These are phyloP conservation scores for Candida cerambycidarum DNA, from an alignment of 805 yeast species.

Conservation along the genomic window DNA sequence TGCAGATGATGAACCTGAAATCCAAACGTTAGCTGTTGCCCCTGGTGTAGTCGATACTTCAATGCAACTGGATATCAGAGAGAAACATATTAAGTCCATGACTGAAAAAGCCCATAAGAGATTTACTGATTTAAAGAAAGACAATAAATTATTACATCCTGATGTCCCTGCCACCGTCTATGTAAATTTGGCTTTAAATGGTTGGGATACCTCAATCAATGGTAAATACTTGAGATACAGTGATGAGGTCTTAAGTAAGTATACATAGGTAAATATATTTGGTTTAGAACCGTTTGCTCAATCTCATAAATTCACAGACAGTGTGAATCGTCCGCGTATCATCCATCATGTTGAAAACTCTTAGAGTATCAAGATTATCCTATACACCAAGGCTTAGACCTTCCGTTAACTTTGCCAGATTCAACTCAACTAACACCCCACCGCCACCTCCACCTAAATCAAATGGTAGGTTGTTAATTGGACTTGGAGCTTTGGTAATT, in stretches of 20 bases:
- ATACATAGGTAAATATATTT: neutral
- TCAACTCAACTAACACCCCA: constrained; percentile 4
- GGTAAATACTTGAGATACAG: constrained; percentile 70
- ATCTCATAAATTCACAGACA: neutral
- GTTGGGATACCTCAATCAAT: constrained; percentile 54
- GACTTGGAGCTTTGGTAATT: constrained; percentile 48
- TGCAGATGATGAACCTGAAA: constrained; percentile 61
- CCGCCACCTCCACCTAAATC: constrained; percentile 9
- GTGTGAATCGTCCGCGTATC: too few relatives aligned
- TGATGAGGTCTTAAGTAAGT: constrained; percentile 32
- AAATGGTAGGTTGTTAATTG: constrained; percentile 27
- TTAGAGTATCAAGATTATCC: neutral
- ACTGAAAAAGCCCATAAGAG: constrained; percentile 53
- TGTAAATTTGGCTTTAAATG: constrained; percentile 62
- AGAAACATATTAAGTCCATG: constrained; percentile 61
- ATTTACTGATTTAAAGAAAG: constrained; percentile 62
- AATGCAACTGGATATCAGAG: constrained; percentile 84
- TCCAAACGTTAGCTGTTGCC: constrained; percentile 72
- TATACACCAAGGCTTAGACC: neutral
- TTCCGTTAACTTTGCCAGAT: neutral
- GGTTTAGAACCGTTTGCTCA: too few relatives aligned
- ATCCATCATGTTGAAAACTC: neutral
- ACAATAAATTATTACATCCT: constrained; percentile 62
- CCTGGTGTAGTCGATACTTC: constrained; percentile 94
- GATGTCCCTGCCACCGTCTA: constrained; percentile 70